Base-by-base conservation (phyloP, 2,329 filamentous ascomycete species). In the Colletotrichum sublineola region DNA sequence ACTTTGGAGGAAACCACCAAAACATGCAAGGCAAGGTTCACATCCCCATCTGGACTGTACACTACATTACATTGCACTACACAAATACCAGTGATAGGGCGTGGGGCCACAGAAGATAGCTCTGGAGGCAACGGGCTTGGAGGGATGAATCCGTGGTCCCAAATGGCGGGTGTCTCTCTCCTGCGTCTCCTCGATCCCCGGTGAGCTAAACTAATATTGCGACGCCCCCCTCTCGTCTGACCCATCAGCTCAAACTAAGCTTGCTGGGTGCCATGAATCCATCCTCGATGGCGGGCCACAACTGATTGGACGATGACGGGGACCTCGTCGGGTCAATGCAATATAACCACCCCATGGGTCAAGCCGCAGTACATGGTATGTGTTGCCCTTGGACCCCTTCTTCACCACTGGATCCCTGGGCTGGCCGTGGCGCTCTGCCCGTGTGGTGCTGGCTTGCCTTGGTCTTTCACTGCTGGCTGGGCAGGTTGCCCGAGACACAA, bases 21-120 rank as follows among this genome's bases (percentile, higher is more conserved):
- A 62, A 67, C 62, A 73, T 71, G 61, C 71, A 68, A 71, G 71
- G 73, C 71, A 67, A 74, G 63, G 67, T 70, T 63, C 57, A 66
- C 63, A 74, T 74, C 48, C 53, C 73, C 71, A 71, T 70, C 65
- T 71, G 57, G 50, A 40, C 65, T 68, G 48, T 44, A 36, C 64
- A 44, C 24, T 24, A 24, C 42, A 42, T 18, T 36, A 9, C 36
- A 36, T 6, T 36, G 36, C 24, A 24, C 33, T 38, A 24, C 40
- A 38, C 33, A 18, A 15, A 7, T 40, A 33, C 20, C 42, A 63
- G 29, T 40, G 52, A 18, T n/a, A 14, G 14, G 42, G 56, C 31
- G 11, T 24, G 48, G 24, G 48, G 48, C 48, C 7, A 42, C 20
- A 46, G 38, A 42, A 55, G 50, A 71, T 57, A 64, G 48, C 57